Evolutionary conservation across 192 early-diverging fungal species (phyloP), one percentile per base, ranked within the genome.

Genomic region (Podila horticola): DNA sequence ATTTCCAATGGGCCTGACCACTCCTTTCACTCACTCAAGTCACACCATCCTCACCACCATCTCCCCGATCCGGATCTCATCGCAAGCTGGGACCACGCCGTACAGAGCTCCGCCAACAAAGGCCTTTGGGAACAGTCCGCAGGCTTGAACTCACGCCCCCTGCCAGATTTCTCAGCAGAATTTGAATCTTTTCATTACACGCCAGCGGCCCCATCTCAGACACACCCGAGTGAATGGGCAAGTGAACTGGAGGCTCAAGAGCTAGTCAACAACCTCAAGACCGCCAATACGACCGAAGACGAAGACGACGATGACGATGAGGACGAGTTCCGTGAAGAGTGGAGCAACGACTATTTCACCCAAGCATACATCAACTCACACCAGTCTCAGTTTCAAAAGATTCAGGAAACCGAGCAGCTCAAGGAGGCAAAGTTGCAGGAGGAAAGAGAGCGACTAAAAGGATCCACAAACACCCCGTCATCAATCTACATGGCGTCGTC

Each of bases 301-400:
- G 62, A 62, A 0, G 67, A 64, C 4, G 69, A 71, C 0, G 70
- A 72, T 0, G 77, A 81, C 4, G 77, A 73, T 2, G 71, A 69
- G 8, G 77, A 81, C 29, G 77, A 81, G 49, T 81, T 69, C 33
- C 41, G 77, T 29, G 77, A 81, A 57, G 77, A 81, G 28, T 81
- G 77, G 77, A 81, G 49, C 36, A 81, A 81, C 17, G 77, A 81
- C 19, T 45, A 81, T 57, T 81, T 81, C 33, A 81, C 77, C 3
- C 71, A 73, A 26, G 71, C 77, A 19, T 81, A 81, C 33, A 81
- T 81, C 59, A 73, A 71, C 31, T 69, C 50, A 19, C 77, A 81
- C 41, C 71, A 69, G 30, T 64, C 62, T 10, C 66, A 81, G 33
- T 81, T 81, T 36, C 59, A 33, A 52, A 58, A 63, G 51, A 81